phyloP scores from a whole-genome alignment of 192 early-diverging fungal species.

The Coemansia umbellata region DNA sequence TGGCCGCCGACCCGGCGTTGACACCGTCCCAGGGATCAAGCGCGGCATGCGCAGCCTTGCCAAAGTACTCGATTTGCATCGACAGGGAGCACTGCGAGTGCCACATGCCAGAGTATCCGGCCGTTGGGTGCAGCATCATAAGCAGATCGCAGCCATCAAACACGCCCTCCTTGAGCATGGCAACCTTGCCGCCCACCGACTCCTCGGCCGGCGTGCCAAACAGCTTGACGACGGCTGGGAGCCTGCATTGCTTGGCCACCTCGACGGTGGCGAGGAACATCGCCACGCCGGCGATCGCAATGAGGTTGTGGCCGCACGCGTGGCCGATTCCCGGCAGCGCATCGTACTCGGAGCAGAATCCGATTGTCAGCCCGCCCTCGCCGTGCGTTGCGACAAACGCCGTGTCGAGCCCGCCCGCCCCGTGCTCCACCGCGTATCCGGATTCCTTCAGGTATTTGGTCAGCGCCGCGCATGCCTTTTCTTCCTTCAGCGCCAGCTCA shows the following conservation, averaged over 20 bases:
- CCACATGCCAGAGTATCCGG: conserved; percentile 50
- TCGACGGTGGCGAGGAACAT: conserved; percentile 52
- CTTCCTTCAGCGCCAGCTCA: conserved; percentile 56
- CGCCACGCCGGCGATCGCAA: conserved; percentile 65
- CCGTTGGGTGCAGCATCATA: conserved; percentile 80
- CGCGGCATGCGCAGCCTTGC: conserved; percentile 68
- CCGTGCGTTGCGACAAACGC: conserved; percentile 72
- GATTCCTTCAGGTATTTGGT: conserved; percentile 60
- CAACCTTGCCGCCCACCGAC: conserved; percentile 67
- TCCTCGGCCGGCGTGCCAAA: conserved; percentile 81
- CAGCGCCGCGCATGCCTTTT: conserved; percentile 58
- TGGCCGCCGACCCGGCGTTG: conserved; percentile 78
- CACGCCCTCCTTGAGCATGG: conserved; percentile 60
- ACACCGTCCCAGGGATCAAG: conserved; percentile 62
- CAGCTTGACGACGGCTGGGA: conserved; percentile 61
- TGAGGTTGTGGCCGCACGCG: conserved; percentile 71
- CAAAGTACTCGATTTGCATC: conserved; percentile 62
- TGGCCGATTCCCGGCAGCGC: conserved; percentile 65
- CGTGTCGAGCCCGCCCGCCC: conserved; percentile 64
- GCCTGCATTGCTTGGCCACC: conserved; percentile 36
- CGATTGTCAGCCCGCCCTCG: conserved; percentile 47
- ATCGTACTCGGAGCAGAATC: conserved; percentile 65
- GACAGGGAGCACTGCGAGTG: conserved; percentile 47
- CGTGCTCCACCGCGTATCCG: conserved; percentile 59
- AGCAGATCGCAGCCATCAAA: conserved; percentile 69